Evolutionary conservation across 148 eudicot species (phyloP).

Genomic region (Chenopodium berlandieri): DNA sequence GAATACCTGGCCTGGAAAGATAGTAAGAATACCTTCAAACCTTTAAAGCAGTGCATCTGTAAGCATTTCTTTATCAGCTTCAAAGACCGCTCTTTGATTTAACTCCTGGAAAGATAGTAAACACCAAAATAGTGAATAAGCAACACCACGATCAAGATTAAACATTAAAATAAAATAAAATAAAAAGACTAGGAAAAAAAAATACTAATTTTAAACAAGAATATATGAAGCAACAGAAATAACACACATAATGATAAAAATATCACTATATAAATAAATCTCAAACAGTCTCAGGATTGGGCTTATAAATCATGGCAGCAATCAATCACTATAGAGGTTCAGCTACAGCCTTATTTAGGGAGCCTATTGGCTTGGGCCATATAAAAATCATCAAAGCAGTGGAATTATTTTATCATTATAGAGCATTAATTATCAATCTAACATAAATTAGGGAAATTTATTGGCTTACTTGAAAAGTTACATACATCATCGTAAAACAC

Average conservation of each 20-base stretch:
- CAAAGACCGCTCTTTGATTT: slow-evolving; percentile 48
- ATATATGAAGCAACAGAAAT: neutral
- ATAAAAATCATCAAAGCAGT: neutral
- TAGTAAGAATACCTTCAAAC: too few relatives aligned
- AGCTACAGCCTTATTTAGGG: neutral
- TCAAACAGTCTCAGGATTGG: neutral
- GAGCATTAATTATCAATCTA: neutral
- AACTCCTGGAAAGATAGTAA: slow-evolving; percentile 43
- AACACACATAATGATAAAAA: neutral
- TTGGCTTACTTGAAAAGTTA: neutral
- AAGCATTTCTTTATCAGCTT: slow-evolving; percentile 83
- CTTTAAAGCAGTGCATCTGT: slow-evolving; percentile 71
- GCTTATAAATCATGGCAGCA: neutral
- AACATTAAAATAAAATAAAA: neutral
- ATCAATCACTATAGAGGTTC: neutral
- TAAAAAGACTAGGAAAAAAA: too few relatives aligned
- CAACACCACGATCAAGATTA: neutral
- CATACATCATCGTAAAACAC: neutral
- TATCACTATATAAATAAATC: neutral
- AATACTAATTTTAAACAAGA: neutral
- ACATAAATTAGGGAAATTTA: neutral
- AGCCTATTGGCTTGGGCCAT: neutral
- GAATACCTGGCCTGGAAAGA: slow-evolving; percentile 81
- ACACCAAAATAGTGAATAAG: neutral
- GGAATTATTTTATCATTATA: neutral